Evolutionary conservation across 225 moss, liverwort and hornwort species (phyloP), one percentile per base, ranked within the genome.

Genomic region (Marchantia polymorpha): DNA sequence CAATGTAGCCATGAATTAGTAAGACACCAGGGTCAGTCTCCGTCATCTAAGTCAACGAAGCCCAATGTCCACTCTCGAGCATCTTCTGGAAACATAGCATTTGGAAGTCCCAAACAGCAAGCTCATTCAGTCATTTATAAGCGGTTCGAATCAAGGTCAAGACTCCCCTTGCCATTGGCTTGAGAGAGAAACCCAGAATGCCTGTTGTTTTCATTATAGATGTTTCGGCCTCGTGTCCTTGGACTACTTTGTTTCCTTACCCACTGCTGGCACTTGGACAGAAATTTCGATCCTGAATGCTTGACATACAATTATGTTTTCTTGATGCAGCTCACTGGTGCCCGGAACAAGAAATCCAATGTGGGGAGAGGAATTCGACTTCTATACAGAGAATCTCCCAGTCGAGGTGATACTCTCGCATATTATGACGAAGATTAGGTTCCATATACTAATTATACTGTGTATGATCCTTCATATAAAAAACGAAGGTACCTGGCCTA

Each of bases 361-460:
- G 80, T 95, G 95, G 95, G 95, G 95, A 53, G 95, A 95, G 85
- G 95, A 93, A 69, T 95, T 95, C 74, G 93, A 95, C 84, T 95
- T 95, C 59, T 95, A 90, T 81, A 86, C 91, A 8, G 92, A 95
- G 74, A 87, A 95, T 58, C 83, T 95, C 81, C 95, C 95, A 71
- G 93, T 95, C 52, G 91, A 95, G 93, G 95, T 95, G 85, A 76
- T 29, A 1, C 25, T 53, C 54, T 52, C 1, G 26, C 52, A 4
- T 22, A 1, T 74, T 0, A 23, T 52, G 25, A 22, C 30, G 17
- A 7, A 5, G 14, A 74, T 12, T 52, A 52, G 14, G 20, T 53
- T 12, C 27, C 23, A 74, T 52, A 52, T 25, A 52, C 39, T 2
- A 17, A 73, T 7, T 73, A 39, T 39, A 39, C 39, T 39, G 39